Conservation (phyloP, 2,329 filamentous ascomycete genomes). For the Fusarium pseudocircinatum region DNA sequence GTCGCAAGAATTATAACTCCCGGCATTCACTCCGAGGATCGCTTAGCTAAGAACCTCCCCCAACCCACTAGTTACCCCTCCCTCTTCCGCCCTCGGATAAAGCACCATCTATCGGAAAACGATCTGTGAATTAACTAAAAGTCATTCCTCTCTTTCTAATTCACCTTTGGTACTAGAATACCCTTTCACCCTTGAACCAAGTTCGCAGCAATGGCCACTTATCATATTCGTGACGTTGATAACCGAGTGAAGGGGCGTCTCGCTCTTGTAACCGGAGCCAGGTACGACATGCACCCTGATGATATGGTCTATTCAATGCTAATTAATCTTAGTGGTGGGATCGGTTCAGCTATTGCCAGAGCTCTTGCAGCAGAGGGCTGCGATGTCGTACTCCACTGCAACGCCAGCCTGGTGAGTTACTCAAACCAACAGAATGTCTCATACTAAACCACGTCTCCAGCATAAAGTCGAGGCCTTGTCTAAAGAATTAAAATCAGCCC, state of each 20-base stretch:
- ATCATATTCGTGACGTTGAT: conserved; percentile 17
- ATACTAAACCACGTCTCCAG: neutral
- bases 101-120: neutral
- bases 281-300: neutral
- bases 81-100: conserved; percentile 15
- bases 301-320: neutral
- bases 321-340: conserved; percentile 3
- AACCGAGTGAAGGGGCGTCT: conserved; percentile 21
- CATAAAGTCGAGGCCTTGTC: conserved; percentile 21
- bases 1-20: neutral
- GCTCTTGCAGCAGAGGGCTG: conserved; percentile 22
- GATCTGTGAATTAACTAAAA: neutral
- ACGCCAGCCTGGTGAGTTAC: conserved; percentile 3
- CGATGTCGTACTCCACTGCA: conserved; percentile 29
- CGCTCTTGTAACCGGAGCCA: conserved; percentile 28
- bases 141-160: neutral
- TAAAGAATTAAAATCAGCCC: neutral
- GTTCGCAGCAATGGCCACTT: neutral
- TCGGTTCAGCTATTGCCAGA: conserved; percentile 19
- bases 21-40: conserved; percentile 13
- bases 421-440: fast-evolving
- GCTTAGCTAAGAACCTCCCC: neutral
- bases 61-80: conserved; percentile 14
- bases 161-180: fast-evolving
- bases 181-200: fast-evolving